Percentiles rank a stretch among this genome's conserved stretches.
Evolutionary conservation across 352 stramenopile species (phyloP).

Genomic region (Phytophthora boehmeriae): DNA sequence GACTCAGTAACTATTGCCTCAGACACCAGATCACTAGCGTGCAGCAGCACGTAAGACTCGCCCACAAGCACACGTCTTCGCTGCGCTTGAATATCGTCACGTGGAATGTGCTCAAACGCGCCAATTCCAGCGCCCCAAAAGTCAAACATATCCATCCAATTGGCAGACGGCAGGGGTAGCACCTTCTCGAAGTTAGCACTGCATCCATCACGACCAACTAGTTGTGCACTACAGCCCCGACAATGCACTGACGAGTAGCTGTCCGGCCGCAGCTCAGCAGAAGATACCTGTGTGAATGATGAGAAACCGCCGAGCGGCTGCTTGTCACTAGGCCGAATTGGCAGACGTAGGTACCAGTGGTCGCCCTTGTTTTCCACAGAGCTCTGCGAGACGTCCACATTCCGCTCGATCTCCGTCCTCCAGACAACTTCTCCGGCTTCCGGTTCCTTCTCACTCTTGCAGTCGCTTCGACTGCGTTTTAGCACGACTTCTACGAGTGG

Average conservation of each 20-base stretch:
- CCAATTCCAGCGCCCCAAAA: conserved; percentile 83
- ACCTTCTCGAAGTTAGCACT: conserved; percentile 50
- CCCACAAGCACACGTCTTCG: conserved; percentile 59
- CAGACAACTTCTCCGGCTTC: conserved; percentile 37
- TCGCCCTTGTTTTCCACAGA: conserved; percentile 46
- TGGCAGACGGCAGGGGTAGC: conserved; percentile 73
- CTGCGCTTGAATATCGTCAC: conserved; percentile 68
- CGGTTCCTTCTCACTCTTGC: background rate
- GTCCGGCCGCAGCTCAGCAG: conserved; percentile 41
- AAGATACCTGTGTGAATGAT: conserved; percentile 59
- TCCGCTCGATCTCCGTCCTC: conserved; percentile 60
- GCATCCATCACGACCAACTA: conserved; percentile 4
- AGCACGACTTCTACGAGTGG: conserved; percentile 39
- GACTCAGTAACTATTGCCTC: conserved; percentile 13
- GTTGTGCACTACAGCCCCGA: conserved; percentile 37
- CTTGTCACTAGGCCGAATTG: conserved; percentile 55
- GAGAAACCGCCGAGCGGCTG: conserved; percentile 56
- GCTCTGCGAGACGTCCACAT: conserved; percentile 51
- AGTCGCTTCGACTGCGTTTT: background rate
- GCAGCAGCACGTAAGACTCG: conserved; percentile 67
- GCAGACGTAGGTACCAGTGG: conserved; percentile 72
- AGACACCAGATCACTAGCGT: conserved; percentile 46
- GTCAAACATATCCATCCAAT: conserved; percentile 90
- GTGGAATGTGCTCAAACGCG: conserved; percentile 80
- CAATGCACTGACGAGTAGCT: conserved; percentile 57